phyloP scores from a whole-genome alignment of 2,329 filamentous ascomycete species.

The Fusarium abutilonis region DNA sequence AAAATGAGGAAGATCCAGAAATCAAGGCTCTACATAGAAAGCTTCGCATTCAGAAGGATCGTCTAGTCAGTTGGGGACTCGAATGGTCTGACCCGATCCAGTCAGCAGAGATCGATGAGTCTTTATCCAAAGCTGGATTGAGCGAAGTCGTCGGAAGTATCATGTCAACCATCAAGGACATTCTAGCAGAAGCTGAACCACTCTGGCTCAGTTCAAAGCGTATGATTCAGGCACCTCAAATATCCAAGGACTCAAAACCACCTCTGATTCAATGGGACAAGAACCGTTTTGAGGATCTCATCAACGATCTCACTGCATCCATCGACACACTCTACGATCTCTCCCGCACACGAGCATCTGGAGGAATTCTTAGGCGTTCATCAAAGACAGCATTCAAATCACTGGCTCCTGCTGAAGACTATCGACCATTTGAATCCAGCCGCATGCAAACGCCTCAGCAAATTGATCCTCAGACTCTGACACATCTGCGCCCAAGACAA shows the following conservation, averaged over 20 bases:
- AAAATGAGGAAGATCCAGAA: conserved; percentile 72
- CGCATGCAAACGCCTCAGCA: conserved; percentile 70
- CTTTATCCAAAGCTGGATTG: conserved; percentile 75
- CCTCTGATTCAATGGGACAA: conserved; percentile 73
- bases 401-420: conserved; percentile 55
- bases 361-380: conserved; percentile 47
- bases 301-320: conserved; percentile 77
- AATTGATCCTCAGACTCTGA: conserved; percentile 65
- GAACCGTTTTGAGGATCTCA: conserved; percentile 76
- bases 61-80: conserved; percentile 80
- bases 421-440: conserved; percentile 65
- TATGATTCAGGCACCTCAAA: conserved; percentile 51
- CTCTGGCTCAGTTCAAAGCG: conserved; percentile 72
- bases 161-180: conserved; percentile 82
- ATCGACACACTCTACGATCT: conserved; percentile 84
- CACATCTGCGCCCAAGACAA: conserved; percentile 57
- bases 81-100: conserved; percentile 81
- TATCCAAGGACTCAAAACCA: conserved; percentile 63
- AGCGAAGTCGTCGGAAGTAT: conserved; percentile 82
- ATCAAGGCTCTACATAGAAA: conserved; percentile 78
- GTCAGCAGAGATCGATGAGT: conserved; percentile 75
- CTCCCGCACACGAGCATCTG: conserved; percentile 70
- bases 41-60: conserved; percentile 81
- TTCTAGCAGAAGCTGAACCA: conserved; percentile 78
- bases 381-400: conserved; percentile 51